Base-by-base conservation (phyloP, 106 monocot genomes). In the Amphibolis antarctica region DNA sequence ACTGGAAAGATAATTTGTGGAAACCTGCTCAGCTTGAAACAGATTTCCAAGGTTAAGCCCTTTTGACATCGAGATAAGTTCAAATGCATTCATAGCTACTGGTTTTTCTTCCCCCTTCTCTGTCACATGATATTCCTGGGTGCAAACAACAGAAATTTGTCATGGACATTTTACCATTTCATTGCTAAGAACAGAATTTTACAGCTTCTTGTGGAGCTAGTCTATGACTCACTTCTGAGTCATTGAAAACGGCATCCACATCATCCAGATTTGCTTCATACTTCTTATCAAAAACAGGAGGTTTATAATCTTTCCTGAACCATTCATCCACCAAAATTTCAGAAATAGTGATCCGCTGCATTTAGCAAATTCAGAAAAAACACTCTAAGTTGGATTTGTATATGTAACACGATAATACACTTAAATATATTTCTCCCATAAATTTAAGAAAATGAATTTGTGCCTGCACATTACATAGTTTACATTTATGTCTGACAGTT, bases 221-320 rank as follows among this genome's bases (percentile, higher is more conserved):
- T 36, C 36, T 36, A 36, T 36, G 36, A 82, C 89, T 86, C 67
- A 89, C 89, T 75, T 89, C 77, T 44, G 72, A 59, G 28, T 84
- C 82, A 36, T 78, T 64, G 66, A 93, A 93, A 54, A 69, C 90
- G 62, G 84, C 86, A 76, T 82, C 75, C 1, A 90, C 69, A 51
- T 90, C 88, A 77, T 83, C 85, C 60, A 85, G 53, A 75, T 66
- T 85, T 43, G 71, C 55, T 17, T 80, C 71, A 77, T 71, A 82
- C 15, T 80, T 86, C 74, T 81, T 78, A 17, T 96, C 78, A 72
- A 96, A 90, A 29, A 71, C 74, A 18, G 96, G 78, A 6, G 71
- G 80, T n/a, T 85, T 87, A 43, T 90, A 90, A 19, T 86, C 82
- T 76, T 87, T 86, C 65, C 64, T 90, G 74, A 96, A 96, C 96